A percentile compares a stretch with the other conserved stretches of the same genome.
phyloP scores from a whole-genome alignment of 2,329 filamentous ascomycete species.

The Botrytis hyacinthi region DNA sequence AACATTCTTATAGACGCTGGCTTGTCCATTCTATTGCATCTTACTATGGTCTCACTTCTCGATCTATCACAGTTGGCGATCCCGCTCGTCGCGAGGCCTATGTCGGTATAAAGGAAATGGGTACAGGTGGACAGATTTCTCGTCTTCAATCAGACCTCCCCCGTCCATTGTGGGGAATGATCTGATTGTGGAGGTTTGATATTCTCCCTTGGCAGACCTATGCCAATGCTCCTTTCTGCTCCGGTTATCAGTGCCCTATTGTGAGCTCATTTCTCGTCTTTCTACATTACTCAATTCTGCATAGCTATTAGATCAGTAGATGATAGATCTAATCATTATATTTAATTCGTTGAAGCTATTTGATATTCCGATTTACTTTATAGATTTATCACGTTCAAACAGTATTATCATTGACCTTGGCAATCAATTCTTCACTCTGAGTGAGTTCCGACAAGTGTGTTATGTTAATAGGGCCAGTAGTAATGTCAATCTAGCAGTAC shows the following conservation, averaged over 20 bases:
- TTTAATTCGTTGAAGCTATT: background rate
- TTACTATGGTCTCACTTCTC: slow-evolving; percentile 85
- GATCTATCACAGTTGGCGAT: slow-evolving; percentile 70
- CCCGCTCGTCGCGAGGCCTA: slow-evolving; percentile 78
- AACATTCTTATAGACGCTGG: slow-evolving; percentile 65
- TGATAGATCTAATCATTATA: background rate
- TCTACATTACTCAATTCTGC: background rate
- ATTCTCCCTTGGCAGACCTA: background rate
- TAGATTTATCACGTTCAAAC: background rate
- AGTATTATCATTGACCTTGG: background rate
- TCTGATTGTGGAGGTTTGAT: slow-evolving; percentile 22
- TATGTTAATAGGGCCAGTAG: background rate
- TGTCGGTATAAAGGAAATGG: slow-evolving; percentile 63
- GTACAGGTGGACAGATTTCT: slow-evolving; percentile 28
- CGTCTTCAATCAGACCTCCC: slow-evolving; percentile 46
- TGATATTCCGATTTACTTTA: background rate
- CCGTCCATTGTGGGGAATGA: slow-evolving; percentile 57
- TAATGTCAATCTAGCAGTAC: background rate
- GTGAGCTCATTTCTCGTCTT: background rate
- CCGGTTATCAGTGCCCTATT: background rate
- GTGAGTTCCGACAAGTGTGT: background rate
- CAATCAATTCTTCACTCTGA: background rate
- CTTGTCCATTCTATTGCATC: slow-evolving; percentile 87
- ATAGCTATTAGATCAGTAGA: slow-evolving; percentile 11
- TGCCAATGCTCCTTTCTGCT: background rate